Conservation (phyloP, 1,139 yeast genomes). For the Taphrina flavorubra region DNA sequence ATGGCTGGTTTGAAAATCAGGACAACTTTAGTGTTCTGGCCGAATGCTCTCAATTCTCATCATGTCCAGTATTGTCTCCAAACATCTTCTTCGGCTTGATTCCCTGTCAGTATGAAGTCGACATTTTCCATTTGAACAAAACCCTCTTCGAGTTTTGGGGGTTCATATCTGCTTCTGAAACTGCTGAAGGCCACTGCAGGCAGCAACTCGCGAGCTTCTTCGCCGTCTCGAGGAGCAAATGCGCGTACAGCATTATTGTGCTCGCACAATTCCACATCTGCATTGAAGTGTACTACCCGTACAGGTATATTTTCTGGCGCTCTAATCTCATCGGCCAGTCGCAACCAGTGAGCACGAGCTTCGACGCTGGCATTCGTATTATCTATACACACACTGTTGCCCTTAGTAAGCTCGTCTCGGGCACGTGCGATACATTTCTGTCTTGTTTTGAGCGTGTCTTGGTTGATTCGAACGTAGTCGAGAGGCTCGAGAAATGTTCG, state of each 20-base stretch:
- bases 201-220: constrained; percentile 25
- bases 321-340: constrained; percentile 15
- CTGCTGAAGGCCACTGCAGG: constrained; percentile 38
- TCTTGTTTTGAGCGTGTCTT: constrained; percentile 42
- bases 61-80: constrained; percentile 36
- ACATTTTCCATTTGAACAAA: constrained; percentile 15
- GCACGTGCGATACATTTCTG: constrained; percentile 37
- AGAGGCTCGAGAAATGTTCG: constrained; percentile 28
- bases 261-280: constrained; percentile 22
- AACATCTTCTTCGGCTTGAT: constrained; percentile 16
- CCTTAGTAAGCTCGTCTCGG: constrained; percentile 19
- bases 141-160: constrained; percentile 37
- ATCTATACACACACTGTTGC: constrained; percentile 41
- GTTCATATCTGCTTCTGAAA: constrained; percentile 30
- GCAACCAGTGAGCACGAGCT: constrained; percentile 39
- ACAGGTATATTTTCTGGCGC: constrained; percentile 5
- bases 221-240: constrained; percentile 6
- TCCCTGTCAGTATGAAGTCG: constrained; percentile 20
- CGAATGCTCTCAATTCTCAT: background rate
- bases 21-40: background rate
- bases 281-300: constrained; percentile 18
- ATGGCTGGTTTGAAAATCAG: background rate
- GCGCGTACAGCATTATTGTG: constrained; percentile 43
- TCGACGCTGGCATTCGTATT: constrained; percentile 38
- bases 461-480: constrained; percentile 41